Evolutionary conservation across 148 eudicot species (phyloP), one percentile per base, ranked within the genome.

Genomic region (Arbutus unedo): DNA sequence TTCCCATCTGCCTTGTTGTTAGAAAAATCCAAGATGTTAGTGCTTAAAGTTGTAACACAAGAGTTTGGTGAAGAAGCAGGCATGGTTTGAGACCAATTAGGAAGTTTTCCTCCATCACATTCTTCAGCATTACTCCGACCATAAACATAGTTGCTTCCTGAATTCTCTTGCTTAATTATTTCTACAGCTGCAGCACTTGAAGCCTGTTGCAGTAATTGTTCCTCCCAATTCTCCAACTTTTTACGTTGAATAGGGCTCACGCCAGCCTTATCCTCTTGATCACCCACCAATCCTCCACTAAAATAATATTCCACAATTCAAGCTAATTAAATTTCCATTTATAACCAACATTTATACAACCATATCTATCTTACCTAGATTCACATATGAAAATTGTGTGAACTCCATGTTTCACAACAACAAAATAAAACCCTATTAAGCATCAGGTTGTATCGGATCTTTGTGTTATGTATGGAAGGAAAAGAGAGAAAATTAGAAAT

Each of bases 31-130:
- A 92, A 81, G 86, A 92, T 81, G 86, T 83, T 88, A 68, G 78
- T 83, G 79, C 88, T 87, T 68, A 89, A 84, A 81, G 90, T 88
- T 48, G 92, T 86, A 43, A 91, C 84, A 84, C 95, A 93, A 79
- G 98, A 94, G 41, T 85, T 93, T n/a, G 98, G 96, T 83, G 98
- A 94, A 4, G 98, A 91, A 75, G 78, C 82, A 44, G 95, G 89
- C 53, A 91, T 81, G 71, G 88, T 87, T 54, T 87, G 90, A 45
- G 92, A 82, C 94, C 94, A 92, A 47, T 25, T 25, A 50, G 10
- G 56, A 83, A 84, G 85, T 71, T 84, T 86, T 78, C 51, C 47
- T 41, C 77, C 59, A 49, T 81, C 74, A 72, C 67, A 74, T 44
- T 84, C 83, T 25, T 68, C 79, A 25, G 6, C 15, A 81, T 84